A percentile compares a stretch with the other conserved stretches of the same genome.
Conservation (phyloP, 768 basidiomycete species). For the Auricularia cornea region DNA sequence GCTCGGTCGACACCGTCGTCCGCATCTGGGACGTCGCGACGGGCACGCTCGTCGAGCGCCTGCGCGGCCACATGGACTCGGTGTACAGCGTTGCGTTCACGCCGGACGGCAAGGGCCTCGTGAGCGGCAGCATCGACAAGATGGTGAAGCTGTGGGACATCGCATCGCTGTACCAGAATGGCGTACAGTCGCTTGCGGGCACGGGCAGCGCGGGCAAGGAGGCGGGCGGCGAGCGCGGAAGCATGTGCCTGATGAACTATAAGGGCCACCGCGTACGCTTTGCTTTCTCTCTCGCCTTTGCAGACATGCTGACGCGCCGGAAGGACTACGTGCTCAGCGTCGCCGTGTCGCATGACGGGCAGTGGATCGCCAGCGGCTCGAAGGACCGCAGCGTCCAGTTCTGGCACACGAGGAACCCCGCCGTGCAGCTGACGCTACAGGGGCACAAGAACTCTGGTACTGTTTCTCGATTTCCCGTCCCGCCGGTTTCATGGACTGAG, state of each 20-base stretch:
- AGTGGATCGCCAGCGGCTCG: conserved; percentile 90
- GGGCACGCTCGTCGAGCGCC: conserved; percentile 58
- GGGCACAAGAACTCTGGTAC: conserved; percentile 48
- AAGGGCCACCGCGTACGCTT: conserved; percentile 71
- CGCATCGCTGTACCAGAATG: conserved; percentile 22
- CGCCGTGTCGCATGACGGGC: conserved; percentile 82
- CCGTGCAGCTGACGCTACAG: conserved; percentile 91
- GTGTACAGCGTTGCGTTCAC: conserved; percentile 89
- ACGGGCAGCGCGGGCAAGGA: conserved; percentile 1
- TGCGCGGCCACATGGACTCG: conserved; percentile 73
- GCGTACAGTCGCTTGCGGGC: conserved; percentile 5
- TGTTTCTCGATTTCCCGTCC: too few relatives aligned
- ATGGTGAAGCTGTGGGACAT: conserved; percentile 86
- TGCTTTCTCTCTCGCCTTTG: neutral
- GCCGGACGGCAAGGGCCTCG: conserved; percentile 79
- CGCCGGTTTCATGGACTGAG: neutral
- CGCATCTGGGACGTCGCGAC: conserved; percentile 77
- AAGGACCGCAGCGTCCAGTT: conserved; percentile 97
- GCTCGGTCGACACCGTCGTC: conserved; percentile 54
- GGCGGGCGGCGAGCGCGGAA: conserved; percentile 35
- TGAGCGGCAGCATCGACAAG: conserved; percentile 86
- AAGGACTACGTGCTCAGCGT: conserved; percentile 69
- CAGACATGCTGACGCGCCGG: neutral
- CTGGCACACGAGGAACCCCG: conserved; percentile 71
- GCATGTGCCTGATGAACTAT: conserved; percentile 71